Base-by-base conservation (phyloP, 2,329 filamentous ascomycete species). In the Stagonosporopsis vannaccii region DNA sequence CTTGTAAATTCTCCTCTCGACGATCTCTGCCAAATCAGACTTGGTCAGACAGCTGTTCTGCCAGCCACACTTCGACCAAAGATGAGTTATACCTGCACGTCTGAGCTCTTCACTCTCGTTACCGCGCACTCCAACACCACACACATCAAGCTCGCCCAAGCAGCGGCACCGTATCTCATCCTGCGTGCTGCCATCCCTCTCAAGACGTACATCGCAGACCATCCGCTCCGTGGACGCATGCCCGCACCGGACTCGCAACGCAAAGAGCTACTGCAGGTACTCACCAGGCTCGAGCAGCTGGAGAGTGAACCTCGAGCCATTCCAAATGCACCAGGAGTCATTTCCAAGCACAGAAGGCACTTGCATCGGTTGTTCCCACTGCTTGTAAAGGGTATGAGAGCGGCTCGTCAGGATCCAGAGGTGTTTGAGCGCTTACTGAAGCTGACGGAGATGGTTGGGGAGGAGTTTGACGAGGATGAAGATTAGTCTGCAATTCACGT, bases 161-260 rank as follows among this genome's bases (percentile, higher is more conserved):
- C 89, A 3, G 86, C 89, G 0, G 89, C 91, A 0, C 92, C 92
- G 0, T 94, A 91, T 67, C 82, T 98, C 2, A 89, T 98, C 40
- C 80, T 97, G 2, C 87, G 95, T 2, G 87, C 90, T 12, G 92
- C 90, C 0, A 80, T 97, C 15, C 88, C 91, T 0, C 78, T 98
- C n/a, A 88, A 91, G 52, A 83, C 88, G 0, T 98, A 96, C 71
- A 88, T 96, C 41, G 90, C 92, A 4, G 95, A 99, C 74, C 94
- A 97, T 71, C 93, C 94, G 0, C 80, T 99, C 19, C 65, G 95
- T 13, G 93, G 95, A 0, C 85, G 88, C 45, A 95, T 96, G 87
- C 95, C 95, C 4, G 91, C 95, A 72, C 94, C 94, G 0, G 81
- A 91, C 5, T 88, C 87, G 8, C 91, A 97, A 69, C 85, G 91